Base-by-base conservation (phyloP, 2,329 filamentous ascomycete genomes). In the Ceratocystis cubensis region DNA sequence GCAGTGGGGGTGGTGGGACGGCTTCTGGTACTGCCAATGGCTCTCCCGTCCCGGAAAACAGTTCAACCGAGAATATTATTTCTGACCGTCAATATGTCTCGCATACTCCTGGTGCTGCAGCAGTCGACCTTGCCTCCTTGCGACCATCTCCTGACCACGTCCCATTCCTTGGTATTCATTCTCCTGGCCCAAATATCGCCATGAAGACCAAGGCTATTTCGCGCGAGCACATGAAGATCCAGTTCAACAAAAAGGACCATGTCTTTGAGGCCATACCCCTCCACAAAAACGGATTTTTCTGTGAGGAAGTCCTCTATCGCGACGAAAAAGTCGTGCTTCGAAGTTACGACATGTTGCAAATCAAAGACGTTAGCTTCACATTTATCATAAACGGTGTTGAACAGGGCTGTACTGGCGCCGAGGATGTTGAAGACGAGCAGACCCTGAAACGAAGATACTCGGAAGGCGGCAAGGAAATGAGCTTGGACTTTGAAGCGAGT, bases 151-250 rank as follows among this genome's bases (percentile, higher is more conserved):
- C 84, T 0, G 75, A 82, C 68, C 80, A 85, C 67, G 82, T 85
- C 66, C 84, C 86, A 2, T 81, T 89, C 67, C 80, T 91, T 62
- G 84, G 84, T 44, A 89, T 92, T 57, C 88, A 91, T 73, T 88
- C 88, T 2, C 84, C 84, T 0, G 82, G 82, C 1, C 82, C 82
- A 4, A 78, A 83, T 62, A 83, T 84, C 68, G 82, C 84, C 2
- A 78, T 75, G 68, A 84, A 82, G 69, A 89, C 88, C 63, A 88
- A 88, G 72, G 83, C 82, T 63, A 91, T 92, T 65, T 92, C 88
- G 2, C 80, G 88, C 69, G 79, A 87, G 70, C 89, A 93, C 73
- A 78, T 89, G 62, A 86, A 85, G 71, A 89, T 93, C 70, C 78
- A 82, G 61, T 92, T 86, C 75, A 88, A 88, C 71, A 79, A 82